phyloP scores from a whole-genome alignment of 352 stramenopile species.

The Pythium diclinum region DNA sequence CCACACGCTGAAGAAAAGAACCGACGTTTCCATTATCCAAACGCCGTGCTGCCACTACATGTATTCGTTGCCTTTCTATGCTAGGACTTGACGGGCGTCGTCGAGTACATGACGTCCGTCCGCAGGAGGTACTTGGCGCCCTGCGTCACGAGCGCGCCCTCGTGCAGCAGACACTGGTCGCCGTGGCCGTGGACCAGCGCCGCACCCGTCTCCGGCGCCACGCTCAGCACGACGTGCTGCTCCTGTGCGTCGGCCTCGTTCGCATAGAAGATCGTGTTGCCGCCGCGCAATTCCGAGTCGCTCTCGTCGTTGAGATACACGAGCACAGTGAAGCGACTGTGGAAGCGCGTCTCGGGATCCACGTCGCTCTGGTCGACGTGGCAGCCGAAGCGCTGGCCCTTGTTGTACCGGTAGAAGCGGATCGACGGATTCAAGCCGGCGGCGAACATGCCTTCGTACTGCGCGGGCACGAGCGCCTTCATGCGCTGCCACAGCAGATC shows the following conservation, averaged over 20 bases:
- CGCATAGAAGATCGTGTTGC: constrained; percentile 72
- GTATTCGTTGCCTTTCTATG: too few species aligned
- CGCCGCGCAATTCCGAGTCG: constrained; percentile 70
- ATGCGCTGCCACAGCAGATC: constrained; percentile 68
- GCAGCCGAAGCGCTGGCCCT: constrained; percentile 70
- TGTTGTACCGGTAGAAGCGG: constrained; percentile 73
- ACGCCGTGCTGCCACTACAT: neutral
- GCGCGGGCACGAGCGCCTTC: constrained; percentile 41
- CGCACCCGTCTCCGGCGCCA: constrained; percentile 60
- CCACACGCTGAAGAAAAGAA: constrained; percentile 3
- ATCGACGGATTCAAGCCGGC: constrained; percentile 68
- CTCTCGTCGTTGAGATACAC: constrained; percentile 76
- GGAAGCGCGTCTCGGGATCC: constrained; percentile 58
- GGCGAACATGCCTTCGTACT: constrained; percentile 65
- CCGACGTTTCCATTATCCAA: constrained; percentile 1
- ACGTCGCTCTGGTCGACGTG: constrained; percentile 86
- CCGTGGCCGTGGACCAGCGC: constrained; percentile 73
- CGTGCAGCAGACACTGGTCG: constrained; percentile 72
- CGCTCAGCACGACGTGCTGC: constrained; percentile 49
- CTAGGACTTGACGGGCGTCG: constrained; percentile 12
- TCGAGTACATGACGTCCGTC: constrained; percentile 81
- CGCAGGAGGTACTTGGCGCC: constrained; percentile 75
- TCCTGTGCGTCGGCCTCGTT: constrained; percentile 42
- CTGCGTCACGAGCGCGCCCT: constrained; percentile 56
- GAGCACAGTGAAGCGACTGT: constrained; percentile 80